A percentile compares a stretch with the other conserved stretches of the same genome.
Conservation (phyloP, 306 rosid species). For the Sphenostylis stenocarpa region DNA sequence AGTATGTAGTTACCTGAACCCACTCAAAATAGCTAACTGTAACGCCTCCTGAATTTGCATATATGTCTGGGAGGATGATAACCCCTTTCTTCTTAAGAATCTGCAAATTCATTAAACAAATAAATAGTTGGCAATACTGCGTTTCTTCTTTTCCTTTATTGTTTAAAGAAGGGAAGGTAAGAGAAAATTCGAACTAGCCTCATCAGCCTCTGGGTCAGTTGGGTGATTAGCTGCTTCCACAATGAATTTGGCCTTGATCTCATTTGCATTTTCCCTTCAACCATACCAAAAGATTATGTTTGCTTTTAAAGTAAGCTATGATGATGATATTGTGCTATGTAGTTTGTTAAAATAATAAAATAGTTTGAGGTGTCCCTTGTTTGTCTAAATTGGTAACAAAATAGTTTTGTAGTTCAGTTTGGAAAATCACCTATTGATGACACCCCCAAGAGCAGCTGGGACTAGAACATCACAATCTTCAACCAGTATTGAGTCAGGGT, state of each 20-base stretch:
- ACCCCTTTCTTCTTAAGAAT: constrained; percentile 79
- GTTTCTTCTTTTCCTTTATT: not conserved
- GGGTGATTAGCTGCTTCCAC: constrained; percentile 97
- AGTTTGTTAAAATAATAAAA: not conserved
- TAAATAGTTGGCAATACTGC: not conserved
- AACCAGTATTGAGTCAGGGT: constrained; percentile 64
- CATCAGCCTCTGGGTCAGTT: constrained; percentile 96
- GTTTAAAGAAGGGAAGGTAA: not conserved
- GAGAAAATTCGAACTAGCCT: constrained; percentile 45
- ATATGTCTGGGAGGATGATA: constrained; percentile 87
- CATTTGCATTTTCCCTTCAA: constrained; percentile 79
- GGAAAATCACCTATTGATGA: constrained; percentile 71
- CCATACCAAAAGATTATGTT: constrained; percentile 9
- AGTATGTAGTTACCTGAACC: constrained; percentile 72
- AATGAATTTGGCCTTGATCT: constrained; percentile 78
- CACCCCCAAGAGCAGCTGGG: constrained; percentile 99
- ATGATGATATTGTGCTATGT: not conserved
- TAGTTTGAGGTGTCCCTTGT: not conserved
- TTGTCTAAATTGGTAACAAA: not conserved
- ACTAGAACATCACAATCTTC: constrained; percentile 90
- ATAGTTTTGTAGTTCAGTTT: not conserved
- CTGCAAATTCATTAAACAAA: constrained; percentile 43
- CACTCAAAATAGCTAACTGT: constrained; percentile 96
- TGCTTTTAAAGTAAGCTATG: not conserved
- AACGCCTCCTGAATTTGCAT: constrained; percentile 98